Evolutionary conservation across 768 basidiomycete genomes (phyloP), one percentile per base, ranked within the genome.

Genomic region (Psilocybe cubensis): DNA sequence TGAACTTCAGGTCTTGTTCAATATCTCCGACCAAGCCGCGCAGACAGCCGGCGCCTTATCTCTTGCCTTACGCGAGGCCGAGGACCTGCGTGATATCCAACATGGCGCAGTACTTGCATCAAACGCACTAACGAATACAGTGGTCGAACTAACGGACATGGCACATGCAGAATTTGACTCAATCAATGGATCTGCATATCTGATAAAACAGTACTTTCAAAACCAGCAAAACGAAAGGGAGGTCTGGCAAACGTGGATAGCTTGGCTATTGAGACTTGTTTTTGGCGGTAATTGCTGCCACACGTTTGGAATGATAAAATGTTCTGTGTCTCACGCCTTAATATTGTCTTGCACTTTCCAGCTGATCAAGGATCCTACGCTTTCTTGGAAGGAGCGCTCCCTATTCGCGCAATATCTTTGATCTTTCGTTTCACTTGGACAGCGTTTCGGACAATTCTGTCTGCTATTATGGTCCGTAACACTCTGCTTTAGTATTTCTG

Each of bases 181-280:
- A 55, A 78, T 87, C 52, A 83, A 80, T 46, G 73, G 66, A 18
- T 80, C 84, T 20, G 74, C 78, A 3, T 61, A 57, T 14, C 63
- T 69, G 6, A 61, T 80, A 20, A 69, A 69, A 31, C 66, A 71
- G 45, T 67, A 66, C 5, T 58, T 81, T 41, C 58, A 52, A 46
- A 63, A 54, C 42, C 57, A 24, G 44, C 42, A 47, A 31, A 25
- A 52, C 41, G 31, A 45, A 54, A 17, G 24, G 43, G 43, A 18
- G n/a, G 44, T 42, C 29, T 63, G 59, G 59, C 61, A 50, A 47
- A 25, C 6, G 17, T 61, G 49, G 42, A 14, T 53, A 21, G 59
- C 59, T 24, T 57, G 40, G n/a, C 40, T 54, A 20, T 54, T 63
- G 23, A 52, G 49, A 20, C 45, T 24, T 41, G 31, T 60, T 14